phyloP scores from a whole-genome alignment of 179 eudicot species.

The Amaranthus tricolor region DNA sequence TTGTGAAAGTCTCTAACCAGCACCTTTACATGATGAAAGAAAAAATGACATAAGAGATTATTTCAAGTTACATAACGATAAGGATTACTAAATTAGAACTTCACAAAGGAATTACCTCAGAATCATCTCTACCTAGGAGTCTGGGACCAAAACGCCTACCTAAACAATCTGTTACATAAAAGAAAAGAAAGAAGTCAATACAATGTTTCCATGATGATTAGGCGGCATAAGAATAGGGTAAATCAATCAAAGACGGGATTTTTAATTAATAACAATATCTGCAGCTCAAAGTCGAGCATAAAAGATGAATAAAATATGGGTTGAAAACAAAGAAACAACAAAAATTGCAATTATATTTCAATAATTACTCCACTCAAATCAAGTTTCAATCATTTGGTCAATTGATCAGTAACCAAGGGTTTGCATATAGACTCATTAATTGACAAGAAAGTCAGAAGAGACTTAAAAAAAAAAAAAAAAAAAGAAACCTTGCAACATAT shows the following conservation, averaged over 20 bases:
- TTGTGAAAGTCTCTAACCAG: slow-evolving; percentile 81
- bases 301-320: background rate
- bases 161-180: slow-evolving; percentile 74
- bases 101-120: slow-evolving; percentile 63
- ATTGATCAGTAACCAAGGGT: background rate
- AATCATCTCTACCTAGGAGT: slow-evolving; percentile 85
- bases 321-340: background rate
- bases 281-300: background rate
- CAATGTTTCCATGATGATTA: background rate
- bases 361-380: background rate
- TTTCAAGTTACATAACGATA: background rate
- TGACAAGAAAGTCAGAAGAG: background rate
- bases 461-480: no score
- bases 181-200: slow-evolving; percentile 9
- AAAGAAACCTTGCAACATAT: no score
- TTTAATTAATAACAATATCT: background rate
- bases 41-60: background rate
- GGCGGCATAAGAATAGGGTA: background rate
- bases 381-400: background rate
- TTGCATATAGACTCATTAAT: background rate
- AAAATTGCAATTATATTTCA: background rate
- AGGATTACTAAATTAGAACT: slow-evolving; percentile 1
- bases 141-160: slow-evolving; percentile 94
- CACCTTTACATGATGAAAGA: slow-evolving; percentile 39
- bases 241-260: background rate